Conservation (phyloP, 2,329 filamentous ascomycete genomes). For the Fusarium beomiforme region DNA sequence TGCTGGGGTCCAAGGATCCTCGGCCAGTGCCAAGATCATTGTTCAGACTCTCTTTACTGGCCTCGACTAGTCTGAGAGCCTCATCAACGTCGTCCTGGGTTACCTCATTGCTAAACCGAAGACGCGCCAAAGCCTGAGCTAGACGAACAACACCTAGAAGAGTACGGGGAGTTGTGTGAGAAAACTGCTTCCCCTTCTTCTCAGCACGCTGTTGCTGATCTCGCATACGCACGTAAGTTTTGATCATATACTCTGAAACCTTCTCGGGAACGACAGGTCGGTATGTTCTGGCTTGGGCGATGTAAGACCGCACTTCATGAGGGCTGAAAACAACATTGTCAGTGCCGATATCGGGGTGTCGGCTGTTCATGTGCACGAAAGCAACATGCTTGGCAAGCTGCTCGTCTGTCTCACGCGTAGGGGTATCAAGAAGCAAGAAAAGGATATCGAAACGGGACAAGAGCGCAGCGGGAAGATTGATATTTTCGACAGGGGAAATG, state of each 20-base stretch:
- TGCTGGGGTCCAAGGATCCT: conserved; percentile 81
- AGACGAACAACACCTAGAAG: conserved; percentile 92
- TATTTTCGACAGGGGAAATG: conserved; percentile 97
- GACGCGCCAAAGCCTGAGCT: conserved; percentile 89
- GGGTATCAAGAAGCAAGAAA: conserved; percentile 96
- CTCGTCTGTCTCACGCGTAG: conserved; percentile 87
- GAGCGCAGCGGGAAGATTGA: conserved; percentile 96
- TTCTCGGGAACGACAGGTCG: conserved; percentile 84
- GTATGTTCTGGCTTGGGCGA: conserved; percentile 90
- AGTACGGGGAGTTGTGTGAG: conserved; percentile 93
- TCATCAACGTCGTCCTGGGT: conserved; percentile 95
- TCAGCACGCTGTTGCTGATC: conserved; percentile 93
- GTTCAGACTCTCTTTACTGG: conserved; percentile 91
- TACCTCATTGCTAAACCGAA: conserved; percentile 87
- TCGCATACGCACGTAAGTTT: conserved; percentile 94
- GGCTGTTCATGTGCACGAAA: conserved; percentile 96
- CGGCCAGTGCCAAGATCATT: conserved; percentile 70
- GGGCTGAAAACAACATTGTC: conserved; percentile 83
- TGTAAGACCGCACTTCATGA: conserved; percentile 93
- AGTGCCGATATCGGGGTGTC: conserved; percentile 78
- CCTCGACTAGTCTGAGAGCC: conserved; percentile 88
- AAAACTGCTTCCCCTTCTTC: conserved; percentile 89
- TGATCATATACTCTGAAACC: conserved; percentile 95
- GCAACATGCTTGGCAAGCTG: conserved; percentile 96
- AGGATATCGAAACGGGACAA: conserved; percentile 97